A percentile compares a stretch with the other conserved stretches of the same genome.
Conservation (phyloP, 73 alveolate species). For the Blepharisma japonicum region DNA sequence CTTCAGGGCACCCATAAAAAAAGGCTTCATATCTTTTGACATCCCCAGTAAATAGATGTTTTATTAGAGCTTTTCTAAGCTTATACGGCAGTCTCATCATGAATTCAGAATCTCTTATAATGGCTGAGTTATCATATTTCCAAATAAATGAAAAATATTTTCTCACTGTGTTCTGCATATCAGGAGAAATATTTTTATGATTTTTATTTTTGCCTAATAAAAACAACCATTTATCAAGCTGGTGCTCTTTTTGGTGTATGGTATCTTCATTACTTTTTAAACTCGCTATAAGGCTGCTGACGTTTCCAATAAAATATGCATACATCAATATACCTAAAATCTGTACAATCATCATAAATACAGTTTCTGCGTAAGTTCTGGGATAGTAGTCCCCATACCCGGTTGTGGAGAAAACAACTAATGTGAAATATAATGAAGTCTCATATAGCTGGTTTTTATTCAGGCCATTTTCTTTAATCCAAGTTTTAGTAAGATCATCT, state of each 20-base stretch:
- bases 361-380: background rate
- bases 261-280: background rate
- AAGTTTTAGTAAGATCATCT: background rate
- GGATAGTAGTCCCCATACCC: constrained; percentile 20
- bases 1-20: background rate
- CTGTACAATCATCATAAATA: background rate
- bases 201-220: background rate
- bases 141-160: background rate
- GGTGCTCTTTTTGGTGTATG: background rate
- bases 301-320: constrained; percentile 23
- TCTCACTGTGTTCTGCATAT: background rate
- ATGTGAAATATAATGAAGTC: constrained; percentile 7
- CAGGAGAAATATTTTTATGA: constrained; percentile 3
- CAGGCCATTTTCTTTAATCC: background rate
- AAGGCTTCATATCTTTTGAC: background rate
- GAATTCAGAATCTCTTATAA: background rate
- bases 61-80: background rate
- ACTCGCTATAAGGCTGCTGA: background rate
- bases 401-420: background rate
- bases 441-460: background rate
- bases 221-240: constrained; percentile 9
- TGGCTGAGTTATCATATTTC: constrained; percentile 11
- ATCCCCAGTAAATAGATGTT: background rate
- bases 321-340: constrained; percentile 9
- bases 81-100: constrained; percentile 13